Percentiles rank a stretch among this genome's conserved stretches.
These are phyloP conservation scores for Termitomyces sp. DNA, from an alignment of 768 basidiomycete species.

Conservation along the genomic window DNA sequence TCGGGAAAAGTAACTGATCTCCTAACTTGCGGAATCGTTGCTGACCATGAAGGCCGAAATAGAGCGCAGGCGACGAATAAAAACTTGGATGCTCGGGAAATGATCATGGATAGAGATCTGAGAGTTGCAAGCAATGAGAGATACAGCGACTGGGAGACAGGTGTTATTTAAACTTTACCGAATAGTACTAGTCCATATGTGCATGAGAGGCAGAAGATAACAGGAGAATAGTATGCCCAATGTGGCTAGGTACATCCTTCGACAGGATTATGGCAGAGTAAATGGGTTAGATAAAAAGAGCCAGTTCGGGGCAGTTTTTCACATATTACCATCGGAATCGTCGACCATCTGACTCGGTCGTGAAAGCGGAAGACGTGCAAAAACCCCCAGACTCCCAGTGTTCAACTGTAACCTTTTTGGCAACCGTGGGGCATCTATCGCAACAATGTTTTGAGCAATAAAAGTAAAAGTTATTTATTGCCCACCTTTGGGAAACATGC, in stretches of 20 bases:
- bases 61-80: not conserved
- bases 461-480: too few species aligned
- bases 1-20: constrained; percentile 38
- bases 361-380: too few species aligned
- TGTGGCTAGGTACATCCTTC: not conserved
- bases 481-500: too few species aligned
- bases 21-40: not conserved
- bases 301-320: not conserved
- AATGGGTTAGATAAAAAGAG: not conserved
- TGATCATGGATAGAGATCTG: not conserved
- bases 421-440: too few species aligned
- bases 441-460: too few species aligned
- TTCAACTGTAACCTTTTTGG: too few species aligned
- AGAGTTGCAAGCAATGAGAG: not conserved
- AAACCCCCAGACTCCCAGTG: too few species aligned
- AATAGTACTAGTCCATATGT: not conserved
- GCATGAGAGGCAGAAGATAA: not conserved
- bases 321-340: not conserved
- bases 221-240: not conserved
- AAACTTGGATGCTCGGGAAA: not conserved
- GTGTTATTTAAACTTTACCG: not conserved
- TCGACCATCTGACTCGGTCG: too few species aligned
- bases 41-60: not conserved
- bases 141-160: not conserved
- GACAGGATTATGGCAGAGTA: not conserved